Base-by-base conservation (phyloP, 2,329 filamentous ascomycete genomes). In the Cordyceps tenuipes region DNA sequence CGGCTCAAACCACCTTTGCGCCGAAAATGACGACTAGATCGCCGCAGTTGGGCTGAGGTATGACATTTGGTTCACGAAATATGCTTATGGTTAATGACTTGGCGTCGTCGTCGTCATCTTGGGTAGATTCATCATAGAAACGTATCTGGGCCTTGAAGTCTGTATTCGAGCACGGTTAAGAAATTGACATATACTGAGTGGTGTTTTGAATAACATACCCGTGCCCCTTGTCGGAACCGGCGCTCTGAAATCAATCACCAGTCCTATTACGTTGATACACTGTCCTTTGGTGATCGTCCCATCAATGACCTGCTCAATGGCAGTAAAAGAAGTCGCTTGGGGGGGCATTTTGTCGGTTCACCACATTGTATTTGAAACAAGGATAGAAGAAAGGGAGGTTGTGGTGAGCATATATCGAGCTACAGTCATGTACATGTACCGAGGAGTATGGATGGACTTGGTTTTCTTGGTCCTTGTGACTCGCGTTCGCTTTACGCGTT, bases 191-290 rank as follows among this genome's bases (percentile, higher is more conserved):
- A 23, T 17, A n/a, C 15, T 29, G 13, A 49, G 39, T 34, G n/a
- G n/a, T 6, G 26, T 12, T 4, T 26, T 57, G 43, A 26, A 62
- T 15, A 4, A 23, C 71, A 64, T 72, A 79, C 89, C 86, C 26
- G 70, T 67, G 23, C 81, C 79, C 58, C 63, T 74, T 1, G 84
- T 84, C 12, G 69, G 60, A 0, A 75, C 76, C 1, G 84, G 81
- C 0, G 77, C 71, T 60, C 83, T 78, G 53, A 78, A 79, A 65
- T 93, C 89, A 56, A 83, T 82, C 3, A 93, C 82, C 5, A 93
- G 72, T 1, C 90, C 91, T 55, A 91, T 80, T 46, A 94, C 73
- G 71, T 77, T 87, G 63, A 86, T 6, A 75, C 61, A 2, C 47
- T 65, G 31, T 68, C 63, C 29, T 65, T 17, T 9, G 64, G 51